phyloP scores from a whole-genome alignment of 1,284 basidiomycete species.

The Grifola frondosa region DNA sequence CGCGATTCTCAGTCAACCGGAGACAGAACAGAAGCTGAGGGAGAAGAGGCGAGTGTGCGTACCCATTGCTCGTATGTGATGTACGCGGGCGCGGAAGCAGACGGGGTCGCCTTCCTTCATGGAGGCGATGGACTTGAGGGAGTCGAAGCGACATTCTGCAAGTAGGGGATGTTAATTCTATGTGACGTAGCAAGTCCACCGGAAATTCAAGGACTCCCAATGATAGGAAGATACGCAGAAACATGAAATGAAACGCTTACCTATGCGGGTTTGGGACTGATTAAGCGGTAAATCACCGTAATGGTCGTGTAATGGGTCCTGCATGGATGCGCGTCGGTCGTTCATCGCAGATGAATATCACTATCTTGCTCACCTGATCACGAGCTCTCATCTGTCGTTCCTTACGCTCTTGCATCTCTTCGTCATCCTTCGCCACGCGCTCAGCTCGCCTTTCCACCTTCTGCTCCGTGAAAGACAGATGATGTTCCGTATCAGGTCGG shows the following conservation, averaged over 20 bases:
- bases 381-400: slow-evolving; percentile 52
- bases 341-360: too few species aligned
- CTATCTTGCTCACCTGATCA: slow-evolving; percentile 40
- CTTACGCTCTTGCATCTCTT: slow-evolving; percentile 22
- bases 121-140: slow-evolving; percentile 20
- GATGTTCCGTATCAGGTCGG: slow-evolving; percentile 4
- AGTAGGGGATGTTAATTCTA: too few species aligned
- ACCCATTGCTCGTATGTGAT: slow-evolving; percentile 61
- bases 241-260: slow-evolving; percentile 4
- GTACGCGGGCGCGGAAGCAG: slow-evolving; percentile 60
- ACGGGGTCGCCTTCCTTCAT: slow-evolving; percentile 49
- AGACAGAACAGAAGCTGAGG: neutral
- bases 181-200: too few species aligned
- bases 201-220: too few species aligned
- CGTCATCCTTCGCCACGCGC: slow-evolving; percentile 24
- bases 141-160: slow-evolving; percentile 5
- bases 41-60: slow-evolving; percentile 11
- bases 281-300: slow-evolving; percentile 66
- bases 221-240: neutral
- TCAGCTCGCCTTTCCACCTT: slow-evolving; percentile 23
- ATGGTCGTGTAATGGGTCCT: slow-evolving; percentile 61
- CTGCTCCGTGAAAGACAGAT: slow-evolving; percentile 27
- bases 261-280: slow-evolving; percentile 20
- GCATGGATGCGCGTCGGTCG: too few species aligned
- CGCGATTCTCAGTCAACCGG: neutral